Evolutionary conservation across 202 grass and related monocot genomes (phyloP), one percentile per base, ranked within the genome.

Genomic region (Saccharum hybrid): DNA sequence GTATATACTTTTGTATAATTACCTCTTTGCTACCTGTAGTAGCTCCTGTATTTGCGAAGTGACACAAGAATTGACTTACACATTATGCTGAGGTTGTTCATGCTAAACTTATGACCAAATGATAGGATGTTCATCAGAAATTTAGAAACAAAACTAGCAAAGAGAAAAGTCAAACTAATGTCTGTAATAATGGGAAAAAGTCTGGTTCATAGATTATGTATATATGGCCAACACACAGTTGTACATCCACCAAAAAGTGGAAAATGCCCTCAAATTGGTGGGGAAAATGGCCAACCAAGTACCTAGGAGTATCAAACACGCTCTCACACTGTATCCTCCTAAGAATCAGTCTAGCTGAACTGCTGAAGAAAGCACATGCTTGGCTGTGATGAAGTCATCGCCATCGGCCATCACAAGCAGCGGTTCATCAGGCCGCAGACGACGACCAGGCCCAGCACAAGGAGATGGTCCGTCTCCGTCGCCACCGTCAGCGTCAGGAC

Each of bases 401-500:
- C 19, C 1, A 15, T 68, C 21, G 8, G 16, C 5, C 21, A 22
- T 85, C 85, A 88, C 86, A 88, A 23, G 63, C 64, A 36, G 2
- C 83, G 81, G 67, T 31, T 88, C 36, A 88, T 90, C 3, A 93
- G 86, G 71, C 85, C 91, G 9, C 85, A 82, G 2, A 93, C 82
- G 8, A 88, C 85, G 6, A 93, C 82, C 52, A 90, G 18, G 6
- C 88, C 88, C 22, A 90, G 52, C 0, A 83, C 72, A 10, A 93
- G 88, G 65, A 93, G 52, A 34, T 79, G 88, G 63, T 93, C 82
- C 30, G 22, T 71, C 2, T 19, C 86, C 2, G 88, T 23, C 45
- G 61, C 91, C 78, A 90, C 82, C 6, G 52, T 85, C 48, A 93
- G 82, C 40, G 51, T 81, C 68, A 90, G 28, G 2, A 93, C 91